A percentile compares a stretch with the other conserved stretches of the same genome.
These are phyloP conservation scores for Dalechampia spathulata DNA, from an alignment of 441 rosid genomes.

Conservation along the genomic window DNA sequence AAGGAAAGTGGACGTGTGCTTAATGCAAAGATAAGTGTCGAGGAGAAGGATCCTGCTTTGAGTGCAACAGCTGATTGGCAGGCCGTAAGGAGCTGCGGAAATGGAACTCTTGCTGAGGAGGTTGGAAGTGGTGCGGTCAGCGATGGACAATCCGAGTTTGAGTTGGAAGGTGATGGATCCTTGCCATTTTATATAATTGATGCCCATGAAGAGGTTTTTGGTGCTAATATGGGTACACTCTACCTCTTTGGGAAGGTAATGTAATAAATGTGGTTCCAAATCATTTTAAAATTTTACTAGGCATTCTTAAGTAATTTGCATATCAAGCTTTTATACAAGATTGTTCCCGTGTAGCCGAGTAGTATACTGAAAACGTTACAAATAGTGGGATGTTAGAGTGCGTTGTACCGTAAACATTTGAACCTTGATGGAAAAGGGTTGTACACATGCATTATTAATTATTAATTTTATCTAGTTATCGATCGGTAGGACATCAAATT, in stretches of 20 bases:
- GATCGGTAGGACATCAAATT: neutral
- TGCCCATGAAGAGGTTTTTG: conserved; percentile 80
- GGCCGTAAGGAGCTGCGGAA: conserved; percentile 42
- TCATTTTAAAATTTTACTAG: no score
- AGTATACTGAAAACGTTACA: no score
- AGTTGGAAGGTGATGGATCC: conserved; percentile 62
- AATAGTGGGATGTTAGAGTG: no score
- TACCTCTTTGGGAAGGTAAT: conserved; percentile 93
- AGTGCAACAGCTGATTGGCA: conserved; percentile 91
- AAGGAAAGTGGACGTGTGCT: conserved; percentile 26
- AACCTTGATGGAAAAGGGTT: no score
- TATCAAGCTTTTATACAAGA: no score
- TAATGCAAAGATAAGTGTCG: conserved; percentile 60
- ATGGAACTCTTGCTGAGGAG: conserved; percentile 23
- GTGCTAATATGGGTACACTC: conserved; percentile 69
- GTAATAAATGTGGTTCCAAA: no score
- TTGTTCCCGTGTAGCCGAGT: no score
- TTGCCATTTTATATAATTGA: conserved; percentile 73
- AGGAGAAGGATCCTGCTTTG: conserved; percentile 52
- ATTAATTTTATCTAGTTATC: no score
- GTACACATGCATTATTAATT: no score
- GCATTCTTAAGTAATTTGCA: no score
- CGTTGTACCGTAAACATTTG: no score
- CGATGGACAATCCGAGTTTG: conserved; percentile 54
- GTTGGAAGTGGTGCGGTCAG: conserved; percentile 20